A percentile compares a stretch with the other conserved stretches of the same genome.
These are phyloP conservation scores for Fusarium sp. DNA, from an alignment of 2,329 filamentous ascomycete species.

Conservation along the genomic window DNA sequence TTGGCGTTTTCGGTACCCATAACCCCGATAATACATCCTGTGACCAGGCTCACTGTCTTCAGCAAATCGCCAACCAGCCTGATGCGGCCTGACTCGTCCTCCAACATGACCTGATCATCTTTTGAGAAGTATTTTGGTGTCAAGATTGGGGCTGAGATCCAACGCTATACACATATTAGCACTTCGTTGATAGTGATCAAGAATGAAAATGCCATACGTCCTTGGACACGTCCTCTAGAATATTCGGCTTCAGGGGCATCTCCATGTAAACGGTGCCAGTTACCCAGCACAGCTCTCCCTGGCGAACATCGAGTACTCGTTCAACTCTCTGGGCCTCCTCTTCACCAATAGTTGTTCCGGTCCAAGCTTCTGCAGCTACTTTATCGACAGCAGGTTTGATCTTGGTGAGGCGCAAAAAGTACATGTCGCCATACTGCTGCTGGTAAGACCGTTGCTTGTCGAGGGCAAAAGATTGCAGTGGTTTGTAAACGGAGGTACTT, in stretches of 20 bases:
- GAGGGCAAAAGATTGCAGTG: slow-evolving; percentile 80
- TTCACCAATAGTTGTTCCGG: slow-evolving; percentile 79
- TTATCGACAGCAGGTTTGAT: slow-evolving; percentile 86
- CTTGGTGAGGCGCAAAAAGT: slow-evolving; percentile 89
- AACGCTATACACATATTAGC: slow-evolving; percentile 69
- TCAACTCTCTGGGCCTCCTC: slow-evolving; percentile 83
- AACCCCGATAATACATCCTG: slow-evolving; percentile 93
- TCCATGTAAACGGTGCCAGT: slow-evolving; percentile 97
- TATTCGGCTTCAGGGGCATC: slow-evolving; percentile 94
- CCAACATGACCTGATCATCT: slow-evolving; percentile 83
- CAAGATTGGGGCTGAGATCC: slow-evolving; percentile 84
- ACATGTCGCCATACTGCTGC: slow-evolving; percentile 98
- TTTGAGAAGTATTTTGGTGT: slow-evolving; percentile 80
- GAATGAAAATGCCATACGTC: slow-evolving; percentile 68
- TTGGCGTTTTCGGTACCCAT: slow-evolving; percentile 93
- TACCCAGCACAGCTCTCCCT: slow-evolving; percentile 96
- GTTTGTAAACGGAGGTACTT: slow-evolving; percentile 72
- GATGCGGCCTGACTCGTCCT: slow-evolving; percentile 94
- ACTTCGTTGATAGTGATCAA: not conserved
- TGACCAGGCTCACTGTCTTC: slow-evolving; percentile 79
- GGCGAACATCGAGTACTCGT: slow-evolving; percentile 92
- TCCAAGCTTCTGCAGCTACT: slow-evolving; percentile 81
- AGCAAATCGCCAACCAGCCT: slow-evolving; percentile 80
- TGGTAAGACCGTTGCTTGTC: slow-evolving; percentile 81
- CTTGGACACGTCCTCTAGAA: slow-evolving; percentile 93